phyloP scores from a whole-genome alignment of 768 basidiomycete genomes.

The Xanthoconium purpureum region DNA sequence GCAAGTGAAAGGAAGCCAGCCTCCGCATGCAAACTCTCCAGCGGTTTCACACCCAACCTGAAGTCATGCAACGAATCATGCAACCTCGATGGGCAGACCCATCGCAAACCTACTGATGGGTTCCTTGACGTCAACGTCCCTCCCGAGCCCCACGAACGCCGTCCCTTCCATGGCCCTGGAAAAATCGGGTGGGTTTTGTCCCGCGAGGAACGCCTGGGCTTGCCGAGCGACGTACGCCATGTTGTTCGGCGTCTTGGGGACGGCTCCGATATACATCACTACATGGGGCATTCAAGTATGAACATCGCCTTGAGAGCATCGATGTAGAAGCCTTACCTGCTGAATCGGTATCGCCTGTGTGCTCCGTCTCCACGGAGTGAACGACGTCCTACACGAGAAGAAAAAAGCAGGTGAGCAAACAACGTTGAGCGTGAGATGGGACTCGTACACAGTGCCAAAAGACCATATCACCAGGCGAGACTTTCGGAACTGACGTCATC shows the following conservation, averaged over 20 bases:
- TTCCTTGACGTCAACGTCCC: slow-evolving; percentile 36
- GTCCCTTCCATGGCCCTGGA: slow-evolving; percentile 44
- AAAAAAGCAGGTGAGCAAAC: slow-evolving; percentile 7
- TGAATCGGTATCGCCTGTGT: slow-evolving; percentile 53
- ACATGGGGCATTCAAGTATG: not conserved
- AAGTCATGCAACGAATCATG: not conserved
- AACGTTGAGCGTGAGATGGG: not conserved
- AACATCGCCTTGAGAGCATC: not conserved
- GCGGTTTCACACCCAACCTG: too few relatives aligned
- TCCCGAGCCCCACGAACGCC: slow-evolving; percentile 39
- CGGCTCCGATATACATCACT: slow-evolving; percentile 81
- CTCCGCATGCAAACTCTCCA: too few relatives aligned
- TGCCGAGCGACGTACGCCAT: slow-evolving; percentile 60
- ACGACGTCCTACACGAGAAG: slow-evolving; percentile 36
- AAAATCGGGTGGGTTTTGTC: slow-evolving; percentile 71
- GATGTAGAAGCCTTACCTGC: slow-evolving; percentile 38
- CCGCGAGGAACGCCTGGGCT: slow-evolving; percentile 55
- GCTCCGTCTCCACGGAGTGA: slow-evolving; percentile 48
- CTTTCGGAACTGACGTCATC: slow-evolving; percentile 70
- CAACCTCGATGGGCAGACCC: slow-evolving; percentile 35
- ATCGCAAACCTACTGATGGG: slow-evolving; percentile 40
- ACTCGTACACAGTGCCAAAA: slow-evolving; percentile 66
- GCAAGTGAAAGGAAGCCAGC: too few relatives aligned
- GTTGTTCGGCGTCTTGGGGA: slow-evolving; percentile 63
- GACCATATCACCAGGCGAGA: slow-evolving; percentile 73